phyloP scores from a whole-genome alignment of 495 filamentous ascomycete species.

The Talaromyces liani region DNA sequence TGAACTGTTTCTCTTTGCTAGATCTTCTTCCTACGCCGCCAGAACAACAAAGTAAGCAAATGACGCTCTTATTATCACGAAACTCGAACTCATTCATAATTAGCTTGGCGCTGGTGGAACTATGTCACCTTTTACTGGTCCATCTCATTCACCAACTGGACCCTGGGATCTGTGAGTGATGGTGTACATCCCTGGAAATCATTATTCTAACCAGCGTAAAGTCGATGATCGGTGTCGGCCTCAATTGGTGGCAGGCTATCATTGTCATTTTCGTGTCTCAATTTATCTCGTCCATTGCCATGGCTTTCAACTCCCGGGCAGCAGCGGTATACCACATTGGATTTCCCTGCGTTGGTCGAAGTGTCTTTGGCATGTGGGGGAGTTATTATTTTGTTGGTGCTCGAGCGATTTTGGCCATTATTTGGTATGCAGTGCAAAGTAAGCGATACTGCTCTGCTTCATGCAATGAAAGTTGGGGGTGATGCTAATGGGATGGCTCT shows the following conservation, averaged over 20 bases:
- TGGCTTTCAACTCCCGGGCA: constrained; percentile 30
- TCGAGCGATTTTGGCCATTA: constrained; percentile 50
- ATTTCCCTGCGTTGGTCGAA: constrained; percentile 50
- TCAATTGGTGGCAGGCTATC: constrained; percentile 40
- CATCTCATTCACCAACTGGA: constrained; percentile 36
- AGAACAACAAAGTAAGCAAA: constrained; percentile 12
- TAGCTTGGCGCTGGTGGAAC: constrained; percentile 29
- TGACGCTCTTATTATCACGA: background rate
- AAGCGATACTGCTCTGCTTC: constrained; percentile 11
- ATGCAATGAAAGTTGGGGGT: background rate
- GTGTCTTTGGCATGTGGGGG: constrained; percentile 52
- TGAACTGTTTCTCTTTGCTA: background rate
- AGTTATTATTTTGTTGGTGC: constrained; percentile 53
- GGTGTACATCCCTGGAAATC: background rate
- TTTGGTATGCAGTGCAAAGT: constrained; percentile 56
- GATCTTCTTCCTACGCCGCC: constrained; percentile 13
- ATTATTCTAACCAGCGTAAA: background rate
- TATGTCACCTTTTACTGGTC: constrained; percentile 32
- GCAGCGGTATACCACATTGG: constrained; percentile 37
- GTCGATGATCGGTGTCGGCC: constrained; percentile 32
- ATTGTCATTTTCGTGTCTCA: constrained; percentile 35
- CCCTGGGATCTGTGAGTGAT: constrained; percentile 19
- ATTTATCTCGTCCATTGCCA: constrained; percentile 30
- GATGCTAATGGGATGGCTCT: background rate
- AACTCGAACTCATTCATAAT: background rate